A percentile compares a stretch with the other conserved stretches of the same genome.
These are phyloP conservation scores for Fragaria iinumae DNA, from an alignment of 306 rosid species.

Conservation along the genomic window DNA sequence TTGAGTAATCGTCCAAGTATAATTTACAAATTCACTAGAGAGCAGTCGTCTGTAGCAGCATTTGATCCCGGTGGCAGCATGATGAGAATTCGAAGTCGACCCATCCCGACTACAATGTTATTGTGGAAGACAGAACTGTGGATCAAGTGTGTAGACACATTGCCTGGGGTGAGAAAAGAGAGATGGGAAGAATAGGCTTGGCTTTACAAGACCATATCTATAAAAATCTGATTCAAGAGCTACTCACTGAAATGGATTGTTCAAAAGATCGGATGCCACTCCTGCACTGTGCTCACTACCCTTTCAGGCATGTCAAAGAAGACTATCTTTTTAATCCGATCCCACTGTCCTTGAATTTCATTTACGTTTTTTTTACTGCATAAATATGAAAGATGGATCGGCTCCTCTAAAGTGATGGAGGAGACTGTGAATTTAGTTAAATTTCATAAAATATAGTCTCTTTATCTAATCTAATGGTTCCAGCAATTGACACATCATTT, in stretches of 20 bases:
- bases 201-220: slow-evolving; percentile 74
- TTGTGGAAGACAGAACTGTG: slow-evolving; percentile 34
- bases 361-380: too few species aligned
- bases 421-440: too few species aligned
- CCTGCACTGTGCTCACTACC: slow-evolving; percentile 41
- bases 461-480: too few species aligned
- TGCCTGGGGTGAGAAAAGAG: slow-evolving; percentile 73
- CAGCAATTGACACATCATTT: too few species aligned
- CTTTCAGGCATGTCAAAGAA: slow-evolving; percentile 73
- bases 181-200: slow-evolving; percentile 72
- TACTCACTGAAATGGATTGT: slow-evolving; percentile 47
- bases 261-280: neutral
- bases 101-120: neutral
- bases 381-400: too few species aligned
- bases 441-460: too few species aligned
- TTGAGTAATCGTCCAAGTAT: slow-evolving; percentile 30
- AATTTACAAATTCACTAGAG: slow-evolving; percentile 35
- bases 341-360: neutral
- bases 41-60: neutral
- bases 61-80: too few species aligned
- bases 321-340: slow-evolving; percentile 53
- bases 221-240: slow-evolving; percentile 74
- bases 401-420: too few species aligned
- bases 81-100: slow-evolving; percentile 3
- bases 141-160: slow-evolving; percentile 66